phyloP scores from a whole-genome alignment of 2,329 filamentous ascomycete genomes.

The Cladosporium sp. region DNA sequence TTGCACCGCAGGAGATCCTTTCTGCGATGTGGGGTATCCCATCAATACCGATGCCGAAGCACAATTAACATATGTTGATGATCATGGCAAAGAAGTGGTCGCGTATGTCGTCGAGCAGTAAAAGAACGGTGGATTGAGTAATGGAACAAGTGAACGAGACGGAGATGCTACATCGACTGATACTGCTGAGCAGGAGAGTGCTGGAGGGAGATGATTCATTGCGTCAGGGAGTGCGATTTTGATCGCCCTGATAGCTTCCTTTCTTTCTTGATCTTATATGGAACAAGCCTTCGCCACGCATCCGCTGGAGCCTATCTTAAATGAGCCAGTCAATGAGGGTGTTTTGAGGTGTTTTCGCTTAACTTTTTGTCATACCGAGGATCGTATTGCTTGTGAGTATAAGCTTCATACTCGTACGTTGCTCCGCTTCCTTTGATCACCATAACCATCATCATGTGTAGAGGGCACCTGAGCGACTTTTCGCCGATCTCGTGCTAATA shows the following conservation, averaged over 20 bases:
- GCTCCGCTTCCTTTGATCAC: too few relatives aligned
- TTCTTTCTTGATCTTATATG: background rate
- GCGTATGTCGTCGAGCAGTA: background rate
- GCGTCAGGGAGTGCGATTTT: background rate
- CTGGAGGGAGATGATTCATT: background rate
- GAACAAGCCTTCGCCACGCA: too few relatives aligned
- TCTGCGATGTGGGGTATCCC: background rate
- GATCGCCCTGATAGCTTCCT: background rate
- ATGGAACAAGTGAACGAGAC: background rate
- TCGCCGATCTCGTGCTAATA: too few relatives aligned
- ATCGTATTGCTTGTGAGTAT: too few relatives aligned
- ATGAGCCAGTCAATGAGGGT: too few relatives aligned
- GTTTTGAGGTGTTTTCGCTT: too few relatives aligned
- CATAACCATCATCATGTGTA: too few relatives aligned
- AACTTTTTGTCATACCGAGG: too few relatives aligned
- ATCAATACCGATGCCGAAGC: background rate
- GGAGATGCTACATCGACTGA: background rate
- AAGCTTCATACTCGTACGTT: too few relatives aligned
- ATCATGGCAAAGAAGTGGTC: constrained; percentile 1
- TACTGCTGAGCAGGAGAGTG: background rate
- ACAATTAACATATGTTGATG: background rate
- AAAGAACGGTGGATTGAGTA: background rate
- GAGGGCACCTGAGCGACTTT: too few relatives aligned
- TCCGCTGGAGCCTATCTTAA: too few relatives aligned
- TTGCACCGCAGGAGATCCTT: background rate